Evolutionary conservation across 1,284 basidiomycete species (phyloP), one percentile per base, ranked within the genome.

Genomic region (Fistulina hepatica): DNA sequence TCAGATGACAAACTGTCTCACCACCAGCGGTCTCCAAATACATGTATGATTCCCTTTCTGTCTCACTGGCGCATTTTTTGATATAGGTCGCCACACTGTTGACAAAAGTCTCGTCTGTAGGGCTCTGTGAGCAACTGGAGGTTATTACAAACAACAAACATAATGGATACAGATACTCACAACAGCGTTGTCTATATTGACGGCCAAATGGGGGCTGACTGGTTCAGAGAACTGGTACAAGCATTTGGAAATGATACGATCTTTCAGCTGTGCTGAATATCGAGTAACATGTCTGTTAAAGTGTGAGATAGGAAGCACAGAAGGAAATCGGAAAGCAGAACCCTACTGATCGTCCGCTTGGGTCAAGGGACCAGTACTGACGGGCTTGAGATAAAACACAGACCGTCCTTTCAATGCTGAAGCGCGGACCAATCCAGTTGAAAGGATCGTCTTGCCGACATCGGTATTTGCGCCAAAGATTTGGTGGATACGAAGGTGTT

Each of bases 11-110:
- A 27, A 12, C 22, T 22, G 22, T 27, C 73, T 68, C 58, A 89
- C 89, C 90, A 68, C 93, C 93, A 6, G 92, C 93, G 5, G 94
- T 94, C 62, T 98, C 94, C 32, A 97, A 63, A 52, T 84, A 97
- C 63, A 93, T 74, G 50, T 81, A 73, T 3, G 71, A 39, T 13
- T 3, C 17, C 21, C 12, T 51, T 49, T n/a, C 44, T 42, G 22
- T 46, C 36, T 13, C 45, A 37, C 12, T 44, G 42, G 77, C 76
- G 45, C 72, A 74, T 33, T 58, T 45, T 16, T 67, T 62, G 9
- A 86, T 74, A 52, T 82, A 73, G 21, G 60, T 60, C 2, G 79
- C 71, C 5, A 94, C 67, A 10, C 80, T 70, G 20, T 69, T 67
- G 8, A 84, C 68, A 30, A 97, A 76, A 3, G 75, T 73, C 13